Conservation (phyloP, 495 filamentous ascomycete genomes). For the Lepidopterella palustris region DNA sequence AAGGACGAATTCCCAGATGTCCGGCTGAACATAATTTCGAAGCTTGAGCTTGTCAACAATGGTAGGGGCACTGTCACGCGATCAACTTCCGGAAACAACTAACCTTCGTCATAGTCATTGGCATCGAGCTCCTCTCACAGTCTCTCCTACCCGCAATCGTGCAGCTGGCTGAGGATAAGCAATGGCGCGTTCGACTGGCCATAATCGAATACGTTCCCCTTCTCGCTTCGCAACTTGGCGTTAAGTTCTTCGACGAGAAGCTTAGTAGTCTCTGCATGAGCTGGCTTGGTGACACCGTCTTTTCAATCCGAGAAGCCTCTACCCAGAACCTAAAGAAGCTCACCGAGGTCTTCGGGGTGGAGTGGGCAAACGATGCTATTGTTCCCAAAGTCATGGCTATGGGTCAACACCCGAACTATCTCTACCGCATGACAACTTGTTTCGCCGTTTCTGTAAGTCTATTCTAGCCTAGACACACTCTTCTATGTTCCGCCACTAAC, state of each 20-base stretch:
- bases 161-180: slow-evolving; percentile 96
- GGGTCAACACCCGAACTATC: slow-evolving; percentile 95
- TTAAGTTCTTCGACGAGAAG: slow-evolving; percentile 98
- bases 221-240: slow-evolving; percentile 89
- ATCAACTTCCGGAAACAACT: neutral
- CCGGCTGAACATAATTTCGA: slow-evolving; percentile 95
- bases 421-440: slow-evolving; percentile 98
- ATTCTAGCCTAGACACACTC: neutral
- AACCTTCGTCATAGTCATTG: slow-evolving; percentile 61
- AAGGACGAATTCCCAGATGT: slow-evolving; percentile 99
- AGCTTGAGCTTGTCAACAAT: slow-evolving; percentile 95
- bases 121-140: slow-evolving; percentile 92
- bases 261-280: slow-evolving; percentile 93
- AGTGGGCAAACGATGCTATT: slow-evolving; percentile 96
- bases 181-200: slow-evolving; percentile 95
- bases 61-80: slow-evolving; percentile 45
- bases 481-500: slow-evolving; percentile 31
- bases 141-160: slow-evolving; percentile 97
- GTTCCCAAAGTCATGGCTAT: slow-evolving; percentile 98
- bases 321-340: slow-evolving; percentile 97
- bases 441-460: slow-evolving; percentile 89
- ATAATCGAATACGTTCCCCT: slow-evolving; percentile 99
- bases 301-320: slow-evolving; percentile 94
- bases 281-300: slow-evolving; percentile 98
- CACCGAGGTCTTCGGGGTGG: slow-evolving; percentile 95